Evolutionary conservation across 148 eudicot species (phyloP), one percentile per base, ranked within the genome.

Genomic region (Camellia granthamiana): DNA sequence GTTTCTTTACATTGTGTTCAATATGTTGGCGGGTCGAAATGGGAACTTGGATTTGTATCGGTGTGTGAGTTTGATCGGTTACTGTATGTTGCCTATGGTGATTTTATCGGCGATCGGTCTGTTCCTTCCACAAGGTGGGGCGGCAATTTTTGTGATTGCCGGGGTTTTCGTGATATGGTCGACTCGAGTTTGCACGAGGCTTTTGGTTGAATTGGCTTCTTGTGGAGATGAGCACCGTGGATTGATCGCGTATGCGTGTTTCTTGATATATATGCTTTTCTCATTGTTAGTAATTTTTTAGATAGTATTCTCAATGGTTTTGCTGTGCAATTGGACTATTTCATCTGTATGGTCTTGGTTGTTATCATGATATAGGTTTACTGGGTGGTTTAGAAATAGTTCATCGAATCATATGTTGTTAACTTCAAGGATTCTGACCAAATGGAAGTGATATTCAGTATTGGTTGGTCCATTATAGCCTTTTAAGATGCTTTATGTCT

Each of bases 41-140:
- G 97, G 97, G 74, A 88, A 90, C 58, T 80, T 92, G 77, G 94
- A 92, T 86, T 83, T 92, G 77, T 89, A 89, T 56, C 83, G 88
- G 70, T 91, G 94, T 76, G 70, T 92, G 55, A 88, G 91, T 73
- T 75, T 92, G 82, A 87, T 91, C 46, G 97, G 97, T 0, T 91
- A 88, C 83, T 84, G 77, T 81, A 88, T 91, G 89, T 62, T 91
- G 77, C 94, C 94, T 0, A 89, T 91, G 72, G 92, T 89, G 83
- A 84, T 91, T 23, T 78, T 91, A 58, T 89, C 94, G 38, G 94
- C 90, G 0, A n/a, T 86, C 2, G 85, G 86, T 12, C 72, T 91
- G 84, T 89, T 91, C 70, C 82, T 91, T 49, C 94, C 92, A 0
- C 91, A 88, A 49, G 94, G 92, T 6, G 89, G 94, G 42, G 77